A percentile compares a stretch with the other conserved stretches of the same genome.
These are phyloP conservation scores for Suhomyces bokatorum DNA, from an alignment of 1,139 yeast genomes.

Conservation along the genomic window DNA sequence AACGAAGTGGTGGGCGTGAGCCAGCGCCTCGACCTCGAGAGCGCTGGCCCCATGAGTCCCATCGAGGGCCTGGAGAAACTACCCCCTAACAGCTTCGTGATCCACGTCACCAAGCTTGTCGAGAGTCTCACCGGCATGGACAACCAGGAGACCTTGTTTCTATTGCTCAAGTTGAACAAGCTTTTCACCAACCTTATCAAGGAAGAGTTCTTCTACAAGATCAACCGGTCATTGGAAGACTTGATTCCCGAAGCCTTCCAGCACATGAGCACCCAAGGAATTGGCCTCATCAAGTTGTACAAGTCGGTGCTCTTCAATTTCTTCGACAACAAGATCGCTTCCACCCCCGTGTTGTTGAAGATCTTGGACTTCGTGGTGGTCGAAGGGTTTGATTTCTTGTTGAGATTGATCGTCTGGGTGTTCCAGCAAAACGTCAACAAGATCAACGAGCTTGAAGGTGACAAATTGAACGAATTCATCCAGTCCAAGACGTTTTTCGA, in stretches of 20 bases:
- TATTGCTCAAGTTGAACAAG: conserved; percentile 38
- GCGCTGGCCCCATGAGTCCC: conserved; percentile 11
- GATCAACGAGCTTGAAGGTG: conserved; percentile 29
- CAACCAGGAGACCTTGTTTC: conserved; percentile 33
- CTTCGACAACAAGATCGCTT: conserved; percentile 21
- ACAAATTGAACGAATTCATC: conserved; percentile 30
- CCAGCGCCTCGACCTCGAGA: conserved; percentile 17
- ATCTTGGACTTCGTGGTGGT: conserved; percentile 40
- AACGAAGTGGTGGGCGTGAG: conserved; percentile 21
- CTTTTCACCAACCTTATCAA: conserved; percentile 28
- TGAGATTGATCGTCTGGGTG: conserved; percentile 30
- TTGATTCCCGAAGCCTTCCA: conserved; percentile 25
- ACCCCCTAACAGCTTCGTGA: conserved; percentile 28
- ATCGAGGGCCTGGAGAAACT: conserved; percentile 14
- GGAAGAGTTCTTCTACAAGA: conserved; percentile 43
- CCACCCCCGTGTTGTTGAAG: conserved; percentile 15
- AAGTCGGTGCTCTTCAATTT: conserved; percentile 27
- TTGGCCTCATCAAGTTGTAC: conserved; percentile 29
- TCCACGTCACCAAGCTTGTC: conserved; percentile 24
- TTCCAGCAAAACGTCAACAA: conserved; percentile 21
- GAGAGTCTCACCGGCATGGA: conserved; percentile 24
- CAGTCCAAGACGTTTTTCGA: conserved; percentile 25
- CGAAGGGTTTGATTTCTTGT: conserved; percentile 43
- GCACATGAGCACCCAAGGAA: conserved; percentile 43
- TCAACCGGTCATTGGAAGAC: conserved; percentile 41